These are phyloP conservation scores for Kodamaea kaohsiungensis DNA, from an alignment of 805 yeast species.

Conservation along the genomic window DNA sequence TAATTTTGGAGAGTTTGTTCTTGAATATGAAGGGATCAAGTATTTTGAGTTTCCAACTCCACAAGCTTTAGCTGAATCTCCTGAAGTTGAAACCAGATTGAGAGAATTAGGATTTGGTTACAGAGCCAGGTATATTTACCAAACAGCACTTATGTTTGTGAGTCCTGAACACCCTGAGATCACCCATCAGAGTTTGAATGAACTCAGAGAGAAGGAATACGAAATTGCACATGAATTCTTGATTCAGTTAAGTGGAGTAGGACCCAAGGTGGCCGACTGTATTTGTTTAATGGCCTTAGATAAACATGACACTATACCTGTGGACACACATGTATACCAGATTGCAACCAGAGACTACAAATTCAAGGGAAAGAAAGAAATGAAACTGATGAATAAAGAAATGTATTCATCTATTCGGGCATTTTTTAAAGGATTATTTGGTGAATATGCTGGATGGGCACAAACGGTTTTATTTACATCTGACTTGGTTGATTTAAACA, in stretches of 20 bases:
- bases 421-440: conserved; percentile 73
- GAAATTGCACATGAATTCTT: conserved; percentile 58
- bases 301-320: conserved; percentile 85
- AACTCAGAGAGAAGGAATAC: conserved; percentile 48
- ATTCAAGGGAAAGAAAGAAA: conserved; percentile 46
- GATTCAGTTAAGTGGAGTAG: conserved; percentile 79
- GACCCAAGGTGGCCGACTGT: conserved; percentile 98
- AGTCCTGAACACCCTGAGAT: conserved; percentile 39
- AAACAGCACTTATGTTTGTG: conserved; percentile 64
- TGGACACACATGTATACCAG: conserved; percentile 93
- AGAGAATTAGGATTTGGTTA: conserved; percentile 77
- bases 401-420: conserved; percentile 57
- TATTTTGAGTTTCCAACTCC: conserved; percentile 80
- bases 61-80: conserved; percentile 35
- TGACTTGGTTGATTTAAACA: conserved; percentile 70
- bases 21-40: conserved; percentile 50
- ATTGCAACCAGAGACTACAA: conserved; percentile 83
- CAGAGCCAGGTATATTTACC: conserved; percentile 82
- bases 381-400: conserved; percentile 48
- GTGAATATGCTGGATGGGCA: conserved; percentile 97
- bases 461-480: conserved; percentile 92
- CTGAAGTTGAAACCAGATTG: conserved; percentile 42
- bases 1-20: conserved; percentile 65
- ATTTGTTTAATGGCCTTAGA: conserved; percentile 89
- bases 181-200: conserved; percentile 36